Evolutionary conservation across 495 filamentous ascomycete species (phyloP).

Genomic region (Lophiotrema nucula): DNA sequence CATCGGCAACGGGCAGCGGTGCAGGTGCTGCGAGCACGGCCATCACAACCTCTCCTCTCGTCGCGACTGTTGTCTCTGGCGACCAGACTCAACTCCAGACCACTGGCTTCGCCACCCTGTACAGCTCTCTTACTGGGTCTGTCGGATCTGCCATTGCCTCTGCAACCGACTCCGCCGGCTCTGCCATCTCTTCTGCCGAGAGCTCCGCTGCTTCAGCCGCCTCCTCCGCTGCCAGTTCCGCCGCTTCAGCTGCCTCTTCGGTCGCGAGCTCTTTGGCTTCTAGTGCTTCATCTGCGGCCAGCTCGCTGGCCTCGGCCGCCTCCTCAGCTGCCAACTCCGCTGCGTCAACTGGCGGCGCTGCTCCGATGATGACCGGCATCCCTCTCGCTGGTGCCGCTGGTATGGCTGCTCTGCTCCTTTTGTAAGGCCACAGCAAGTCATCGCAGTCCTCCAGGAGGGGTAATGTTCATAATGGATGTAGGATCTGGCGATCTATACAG

Average conservation of each 20-base stretch:
- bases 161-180: conserved; percentile 14
- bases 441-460: neutral
- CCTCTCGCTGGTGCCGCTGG: conserved; percentile 35
- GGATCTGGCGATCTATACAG: neutral
- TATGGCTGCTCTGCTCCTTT: conserved; percentile 35
- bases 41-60: conserved; percentile 36
- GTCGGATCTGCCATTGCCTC: conserved; percentile 2
- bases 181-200: conserved; percentile 39
- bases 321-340: neutral
- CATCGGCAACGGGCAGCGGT: conserved; percentile 26
- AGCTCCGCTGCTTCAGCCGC: conserved; percentile 30
- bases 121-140: conserved; percentile 26
- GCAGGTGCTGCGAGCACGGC: conserved; percentile 22
- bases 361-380: conserved; percentile 33
- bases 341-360: conserved; percentile 17
- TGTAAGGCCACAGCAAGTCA: conserved; percentile 22
- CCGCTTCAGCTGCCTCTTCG: neutral
- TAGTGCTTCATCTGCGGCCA: conserved; percentile 11
- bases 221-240: neutral
- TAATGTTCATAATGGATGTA: conserved; percentile 25
- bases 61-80: conserved; percentile 32
- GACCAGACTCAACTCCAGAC: conserved; percentile 30
- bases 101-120: conserved; percentile 40
- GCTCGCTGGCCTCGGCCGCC: conserved; percentile 1
- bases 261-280: conserved; percentile 17